Evolutionary conservation across 352 stramenopile genomes (phyloP).

Genomic region (Pilasporangium apinafurcum): DNA sequence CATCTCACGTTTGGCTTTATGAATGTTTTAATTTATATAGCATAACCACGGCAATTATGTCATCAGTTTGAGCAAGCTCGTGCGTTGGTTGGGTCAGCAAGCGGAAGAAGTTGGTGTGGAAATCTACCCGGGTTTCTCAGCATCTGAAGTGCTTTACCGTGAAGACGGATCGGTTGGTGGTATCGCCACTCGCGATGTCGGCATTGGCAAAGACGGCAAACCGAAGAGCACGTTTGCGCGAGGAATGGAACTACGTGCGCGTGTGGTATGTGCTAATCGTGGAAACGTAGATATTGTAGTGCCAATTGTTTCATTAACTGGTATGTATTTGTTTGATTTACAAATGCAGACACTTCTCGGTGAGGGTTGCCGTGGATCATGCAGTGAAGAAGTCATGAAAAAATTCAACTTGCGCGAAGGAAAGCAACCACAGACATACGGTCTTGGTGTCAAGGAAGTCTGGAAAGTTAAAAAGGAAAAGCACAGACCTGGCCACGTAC

Average conservation of each 20-base stretch:
- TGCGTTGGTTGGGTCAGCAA: slow-evolving; percentile 94
- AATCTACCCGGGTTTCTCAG: slow-evolving; percentile 98
- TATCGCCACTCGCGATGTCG: slow-evolving; percentile 98
- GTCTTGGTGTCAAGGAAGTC: slow-evolving; percentile 99
- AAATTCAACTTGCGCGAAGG: slow-evolving; percentile 94
- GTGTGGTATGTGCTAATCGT: slow-evolving; percentile 36
- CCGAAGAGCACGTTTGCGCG: slow-evolving; percentile 96
- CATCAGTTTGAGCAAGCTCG: slow-evolving; percentile 95
- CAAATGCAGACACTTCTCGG: slow-evolving; percentile 95
- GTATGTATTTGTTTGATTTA: slow-evolving; percentile 5
- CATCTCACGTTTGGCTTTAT: not conserved
- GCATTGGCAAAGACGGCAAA: slow-evolving; percentile 94
- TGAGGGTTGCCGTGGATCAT: slow-evolving; percentile 96
- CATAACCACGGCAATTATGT: slow-evolving; percentile 99
- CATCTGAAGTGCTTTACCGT: slow-evolving; percentile 88
- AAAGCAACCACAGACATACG: slow-evolving; percentile 95
- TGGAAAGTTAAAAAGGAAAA: slow-evolving; percentile 90
- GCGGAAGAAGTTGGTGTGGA: slow-evolving; percentile 98
- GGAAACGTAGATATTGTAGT: not conserved
- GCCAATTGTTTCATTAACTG: slow-evolving; percentile 2
- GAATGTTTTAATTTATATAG: slow-evolving; percentile 17
- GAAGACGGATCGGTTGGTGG: slow-evolving; percentile 84
- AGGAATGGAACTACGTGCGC: slow-evolving; percentile 95
- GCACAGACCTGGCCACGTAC: slow-evolving; percentile 92
- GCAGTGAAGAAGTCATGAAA: slow-evolving; percentile 95